Evolutionary conservation across 805 yeast genomes (phyloP).

Genomic region (Tetrapisispora namnaoensis): DNA sequence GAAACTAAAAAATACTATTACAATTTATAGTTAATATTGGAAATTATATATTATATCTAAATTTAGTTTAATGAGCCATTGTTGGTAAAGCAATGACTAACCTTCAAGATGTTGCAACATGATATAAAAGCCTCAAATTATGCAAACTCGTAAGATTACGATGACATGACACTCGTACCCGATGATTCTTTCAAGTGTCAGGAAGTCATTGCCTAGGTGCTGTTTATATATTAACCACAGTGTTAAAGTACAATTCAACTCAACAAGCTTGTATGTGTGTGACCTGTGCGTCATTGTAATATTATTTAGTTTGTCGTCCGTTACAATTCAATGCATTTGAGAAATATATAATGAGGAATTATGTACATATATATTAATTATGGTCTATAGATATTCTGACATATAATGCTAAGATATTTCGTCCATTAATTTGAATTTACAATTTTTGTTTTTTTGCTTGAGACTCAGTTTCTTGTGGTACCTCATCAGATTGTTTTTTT

Average conservation of each 20-base stretch:
- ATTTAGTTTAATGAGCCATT: too few species aligned
- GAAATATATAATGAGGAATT: neutral
- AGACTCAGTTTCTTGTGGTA: constrained; percentile 2
- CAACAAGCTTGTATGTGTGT: too few species aligned
- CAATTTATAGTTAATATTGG: too few species aligned
- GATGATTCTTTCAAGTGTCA: neutral
- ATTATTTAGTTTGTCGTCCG: neutral
- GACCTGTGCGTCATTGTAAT: neutral
- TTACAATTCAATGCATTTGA: neutral
- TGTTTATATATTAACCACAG: too few species aligned
- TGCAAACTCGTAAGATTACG: neutral
- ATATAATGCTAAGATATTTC: neutral
- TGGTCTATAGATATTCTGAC: neutral
- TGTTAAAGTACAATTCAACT: too few species aligned
- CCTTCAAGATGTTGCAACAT: neutral
- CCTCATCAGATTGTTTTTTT: constrained; percentile 29
- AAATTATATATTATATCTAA: too few species aligned
- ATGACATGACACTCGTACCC: neutral
- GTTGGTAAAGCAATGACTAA: too few species aligned
- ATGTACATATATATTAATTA: too few species aligned
- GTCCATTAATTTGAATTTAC: neutral
- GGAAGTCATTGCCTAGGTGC: neutral
- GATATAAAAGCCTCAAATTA: neutral
- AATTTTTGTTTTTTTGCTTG: constrained; percentile 9
- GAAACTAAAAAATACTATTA: too few species aligned